Conservation (phyloP, 2,329 filamentous ascomycete species). For the Penicillium oxalicum region DNA sequence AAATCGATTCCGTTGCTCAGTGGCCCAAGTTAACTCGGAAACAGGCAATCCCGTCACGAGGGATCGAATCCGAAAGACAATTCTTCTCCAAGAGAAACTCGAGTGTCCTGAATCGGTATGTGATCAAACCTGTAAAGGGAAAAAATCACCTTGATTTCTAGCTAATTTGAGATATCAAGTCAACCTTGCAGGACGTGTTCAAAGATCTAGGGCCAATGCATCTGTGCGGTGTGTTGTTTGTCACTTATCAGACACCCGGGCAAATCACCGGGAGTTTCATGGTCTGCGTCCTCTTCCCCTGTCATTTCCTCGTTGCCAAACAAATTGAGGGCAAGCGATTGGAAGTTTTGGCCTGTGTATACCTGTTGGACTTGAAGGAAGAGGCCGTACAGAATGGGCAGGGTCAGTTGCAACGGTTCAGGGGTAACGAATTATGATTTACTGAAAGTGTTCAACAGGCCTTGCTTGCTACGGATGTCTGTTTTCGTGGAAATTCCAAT, state of each 20-base stretch:
- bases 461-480: constrained; percentile 80
- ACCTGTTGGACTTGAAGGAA: constrained; percentile 44
- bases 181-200: constrained; percentile 51
- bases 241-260: constrained; percentile 69
- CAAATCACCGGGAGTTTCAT: constrained; percentile 72
- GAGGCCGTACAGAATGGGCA: constrained; percentile 31
- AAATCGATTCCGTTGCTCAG: constrained; percentile 65
- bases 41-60: constrained; percentile 68
- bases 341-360: constrained; percentile 67
- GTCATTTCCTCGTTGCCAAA: constrained; percentile 70
- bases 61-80: constrained; percentile 69
- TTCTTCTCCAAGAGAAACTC: constrained; percentile 76
- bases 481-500: constrained; percentile 87
- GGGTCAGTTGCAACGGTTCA: constrained; percentile 21
- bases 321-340: constrained; percentile 62
- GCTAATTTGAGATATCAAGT: constrained; percentile 10
- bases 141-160: background rate
- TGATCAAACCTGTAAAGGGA: background rate
- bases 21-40: constrained; percentile 75
- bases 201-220: constrained; percentile 73
- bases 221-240: constrained; percentile 75
- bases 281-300: constrained; percentile 76
- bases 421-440: background rate
- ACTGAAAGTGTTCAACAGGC: constrained; percentile 45
- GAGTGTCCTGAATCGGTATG: constrained; percentile 66